Percentiles rank a stretch among this genome's conserved stretches.
Conservation (phyloP, 768 basidiomycete genomes). For the Asterophora lycoperdoides region DNA sequence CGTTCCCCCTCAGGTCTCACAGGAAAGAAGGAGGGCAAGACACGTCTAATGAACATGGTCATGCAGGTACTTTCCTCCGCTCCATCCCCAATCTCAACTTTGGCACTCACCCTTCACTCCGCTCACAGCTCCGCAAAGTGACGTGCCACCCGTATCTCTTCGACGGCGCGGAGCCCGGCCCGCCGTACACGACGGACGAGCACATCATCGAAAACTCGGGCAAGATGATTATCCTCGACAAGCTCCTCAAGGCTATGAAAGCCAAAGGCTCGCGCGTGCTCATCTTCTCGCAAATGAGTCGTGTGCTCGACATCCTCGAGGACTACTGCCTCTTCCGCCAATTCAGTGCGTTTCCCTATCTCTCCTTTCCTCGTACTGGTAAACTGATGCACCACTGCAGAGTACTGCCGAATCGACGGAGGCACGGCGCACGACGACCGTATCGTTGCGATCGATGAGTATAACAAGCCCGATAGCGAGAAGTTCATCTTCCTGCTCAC, state of each 20-base stretch:
- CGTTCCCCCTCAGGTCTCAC: conserved; percentile 57
- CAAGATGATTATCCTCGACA: conserved; percentile 98
- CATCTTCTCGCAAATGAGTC: conserved; percentile 99
- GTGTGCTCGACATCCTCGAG: conserved; percentile 96
- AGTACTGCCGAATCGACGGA: conserved; percentile 96
- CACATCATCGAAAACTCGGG: conserved; percentile 92
- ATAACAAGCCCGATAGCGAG: conserved; percentile 90
- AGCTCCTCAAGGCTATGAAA: conserved; percentile 82
- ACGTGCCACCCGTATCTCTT: conserved; percentile 91
- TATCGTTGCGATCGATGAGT: conserved; percentile 93
- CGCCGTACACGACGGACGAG: conserved; percentile 97
- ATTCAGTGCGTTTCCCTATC: conserved; percentile 60
- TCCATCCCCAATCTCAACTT: neutral
- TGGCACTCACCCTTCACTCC: neutral
- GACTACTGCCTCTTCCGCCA: conserved; percentile 92
- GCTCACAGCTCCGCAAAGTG: conserved; percentile 65
- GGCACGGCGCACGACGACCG: conserved; percentile 96
- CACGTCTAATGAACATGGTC: conserved; percentile 95
- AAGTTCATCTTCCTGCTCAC: conserved; percentile 97
- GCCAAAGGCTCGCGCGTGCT: conserved; percentile 91
- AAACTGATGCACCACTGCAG: conserved; percentile 34
- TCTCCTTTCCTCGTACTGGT: conserved; percentile 1
- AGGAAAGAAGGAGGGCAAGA: conserved; percentile 98
- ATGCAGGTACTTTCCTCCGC: conserved; percentile 75
- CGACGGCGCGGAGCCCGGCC: conserved; percentile 97